A percentile compares a stretch with the other conserved stretches of the same genome.
phyloP scores from a whole-genome alignment of 495 filamentous ascomycete genomes.

The Penicillium ucsense region DNA sequence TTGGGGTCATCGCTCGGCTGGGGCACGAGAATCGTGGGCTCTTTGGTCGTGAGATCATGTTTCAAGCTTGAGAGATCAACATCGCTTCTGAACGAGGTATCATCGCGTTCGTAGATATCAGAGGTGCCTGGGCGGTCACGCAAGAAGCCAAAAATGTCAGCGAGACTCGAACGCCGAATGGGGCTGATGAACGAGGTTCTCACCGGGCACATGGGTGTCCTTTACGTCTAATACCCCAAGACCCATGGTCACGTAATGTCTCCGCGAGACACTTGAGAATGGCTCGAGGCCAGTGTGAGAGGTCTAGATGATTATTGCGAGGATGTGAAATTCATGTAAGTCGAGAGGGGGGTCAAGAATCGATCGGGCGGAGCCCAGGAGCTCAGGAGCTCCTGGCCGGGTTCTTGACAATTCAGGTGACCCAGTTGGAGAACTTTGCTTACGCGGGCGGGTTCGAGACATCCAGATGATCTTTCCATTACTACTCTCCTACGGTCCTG shows the following conservation, averaged over 20 bases:
- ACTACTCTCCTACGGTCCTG: too few species aligned
- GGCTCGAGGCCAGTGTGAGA: background rate
- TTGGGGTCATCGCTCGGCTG: slow-evolving; percentile 76
- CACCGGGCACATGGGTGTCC: slow-evolving; percentile 66
- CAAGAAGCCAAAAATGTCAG: too few species aligned
- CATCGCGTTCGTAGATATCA: slow-evolving; percentile 49
- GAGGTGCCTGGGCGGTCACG: slow-evolving; percentile 43
- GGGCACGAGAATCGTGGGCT: slow-evolving; percentile 65
- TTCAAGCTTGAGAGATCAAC: slow-evolving; percentile 45
- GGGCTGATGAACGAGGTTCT: background rate
- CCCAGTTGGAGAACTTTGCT: background rate
- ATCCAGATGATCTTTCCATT: too few species aligned
- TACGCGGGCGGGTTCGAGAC: background rate
- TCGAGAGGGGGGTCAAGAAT: background rate
- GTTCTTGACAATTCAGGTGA: background rate
- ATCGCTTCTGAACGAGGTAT: slow-evolving; percentile 26
- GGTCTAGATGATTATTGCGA: too few species aligned
- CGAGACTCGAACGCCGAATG: too few species aligned
- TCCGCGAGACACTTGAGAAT: background rate
- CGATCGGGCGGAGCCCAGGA: background rate
- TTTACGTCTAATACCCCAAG: slow-evolving; percentile 62
- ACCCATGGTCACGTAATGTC: slow-evolving; percentile 50
- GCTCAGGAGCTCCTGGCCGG: background rate
- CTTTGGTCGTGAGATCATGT: slow-evolving; percentile 56
- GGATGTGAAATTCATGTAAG: background rate